A percentile compares a stretch with the other conserved stretches of the same genome.
Conservation (phyloP, 805 yeast genomes). For the Cyberlindnera mississippiensis region DNA sequence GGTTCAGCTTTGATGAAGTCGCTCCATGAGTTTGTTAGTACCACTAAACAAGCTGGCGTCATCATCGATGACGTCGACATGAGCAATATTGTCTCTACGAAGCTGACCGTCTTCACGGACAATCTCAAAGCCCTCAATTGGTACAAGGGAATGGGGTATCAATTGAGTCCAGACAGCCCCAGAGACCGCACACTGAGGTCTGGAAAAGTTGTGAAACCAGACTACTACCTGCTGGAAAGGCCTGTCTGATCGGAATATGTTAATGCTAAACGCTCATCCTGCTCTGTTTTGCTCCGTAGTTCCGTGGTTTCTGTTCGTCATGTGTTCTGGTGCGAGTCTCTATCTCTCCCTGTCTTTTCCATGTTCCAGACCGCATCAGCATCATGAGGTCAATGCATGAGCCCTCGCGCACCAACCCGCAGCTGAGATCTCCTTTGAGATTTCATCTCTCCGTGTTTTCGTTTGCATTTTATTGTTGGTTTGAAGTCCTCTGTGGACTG, state of each 20-base stretch:
- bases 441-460: too few species aligned
- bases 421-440: too few species aligned
- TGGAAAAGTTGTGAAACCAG: slow-evolving; percentile 40
- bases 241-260: not conserved
- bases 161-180: slow-evolving; percentile 40
- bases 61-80: slow-evolving; percentile 4
- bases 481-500: too few species aligned
- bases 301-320: too few species aligned
- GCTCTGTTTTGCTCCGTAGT: too few species aligned
- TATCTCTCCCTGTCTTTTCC: too few species aligned
- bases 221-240: slow-evolving; percentile 37
- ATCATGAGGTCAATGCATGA: too few species aligned
- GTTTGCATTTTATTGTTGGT: too few species aligned
- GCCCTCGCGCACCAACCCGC: too few species aligned
- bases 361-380: too few species aligned
- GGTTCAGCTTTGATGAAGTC: slow-evolving; percentile 38
- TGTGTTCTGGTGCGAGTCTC: too few species aligned
- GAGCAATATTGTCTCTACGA: slow-evolving; percentile 14
- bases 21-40: slow-evolving; percentile 33
- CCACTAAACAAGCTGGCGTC: not conserved
- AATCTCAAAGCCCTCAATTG: slow-evolving; percentile 41
- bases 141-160: slow-evolving; percentile 41
- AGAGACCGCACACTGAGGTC: slow-evolving; percentile 36
- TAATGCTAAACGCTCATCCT: too few species aligned
- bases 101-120: slow-evolving; percentile 48